Evolutionary conservation across 2,329 filamentous ascomycete genomes (phyloP), one percentile per base, ranked within the genome.

Genomic region (Botrytis sinoallii): DNA sequence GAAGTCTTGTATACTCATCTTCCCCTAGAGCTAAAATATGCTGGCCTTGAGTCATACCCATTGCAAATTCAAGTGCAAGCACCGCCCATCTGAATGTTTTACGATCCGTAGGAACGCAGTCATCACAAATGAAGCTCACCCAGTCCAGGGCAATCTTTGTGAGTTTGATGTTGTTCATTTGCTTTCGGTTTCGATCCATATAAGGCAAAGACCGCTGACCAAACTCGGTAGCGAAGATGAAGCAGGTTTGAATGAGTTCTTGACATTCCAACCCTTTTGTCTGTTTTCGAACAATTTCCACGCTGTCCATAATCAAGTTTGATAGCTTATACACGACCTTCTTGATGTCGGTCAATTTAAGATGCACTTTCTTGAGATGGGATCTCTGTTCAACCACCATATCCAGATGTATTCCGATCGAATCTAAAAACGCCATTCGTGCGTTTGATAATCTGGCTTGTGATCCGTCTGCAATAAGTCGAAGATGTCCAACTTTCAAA

Each of bases 51-150:
- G 96, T 99, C 92, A 98, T 98, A 77, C 92, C 90, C 94, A 98
- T 98, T 71, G 95, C 93, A 81, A 98, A 97, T 81, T 99, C 96
- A 20, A 99, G 88, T 16, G 96, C 96, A 70, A 95, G 89, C 46
- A 99, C 97, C 12, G 96, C 94, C 96, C 96, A 99, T 77, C 95
- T 92, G 84, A 99, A 99, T 0, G 96, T 98, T 84, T 95, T 97
- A 78, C 95, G 90, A 82, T 99, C 96, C 6, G 94, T 94, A 16
- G 96, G 93, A 78, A 97, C 89, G 82, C 96, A 99, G 82, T 99
- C 96, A 80, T 98, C 95, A 80, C 95, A 97, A 77, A 99, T 96
- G 82, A 99, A 99, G 80, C 93, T 95, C 25, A 99, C 93, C 96
- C 96, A 99, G 82, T 99, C 95, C 18, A 99, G 86, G 6, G 95